Base-by-base conservation (phyloP, 2,329 filamentous ascomycete species). In the Verruconis gallopava region DNA sequence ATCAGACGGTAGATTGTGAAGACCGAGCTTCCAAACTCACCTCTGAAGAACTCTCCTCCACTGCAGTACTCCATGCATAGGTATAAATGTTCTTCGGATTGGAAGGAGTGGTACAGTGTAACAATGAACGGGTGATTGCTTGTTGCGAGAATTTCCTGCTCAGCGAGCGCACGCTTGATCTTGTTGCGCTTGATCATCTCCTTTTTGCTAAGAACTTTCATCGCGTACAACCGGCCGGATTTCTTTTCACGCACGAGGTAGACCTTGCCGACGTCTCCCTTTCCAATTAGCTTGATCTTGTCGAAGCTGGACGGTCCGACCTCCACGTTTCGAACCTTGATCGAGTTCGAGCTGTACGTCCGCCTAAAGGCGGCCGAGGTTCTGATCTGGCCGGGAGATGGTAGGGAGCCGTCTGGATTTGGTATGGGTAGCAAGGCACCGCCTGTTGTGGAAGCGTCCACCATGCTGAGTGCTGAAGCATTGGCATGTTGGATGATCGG, bases 151-250 rank as follows among this genome's bases (percentile, higher is more conserved):
- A 98, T 98, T 62, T 98, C 91, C 60, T 96, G 91, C 65, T 98
- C 91, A 28, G 91, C 91, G 51, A 98, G 71, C 12, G 91, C 91
- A 57, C 91, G 79, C 73, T 98, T 98, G 67, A 98, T 98, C 73
- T 98, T 98, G 71, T 98, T 98, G 45, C 91, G 82, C 69, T 98
- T 98, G 64, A 98, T 98, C 91, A 98, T 98, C 64, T 98, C 91
- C 70, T 96, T 95, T 66, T 98, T 98, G 72, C 88, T 96, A 62
- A 98, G 61, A 4, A 98, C 91, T 67, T 98, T 98, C 91, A 98
- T 98, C 42, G 91, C 91, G 64, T 96, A 98, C 40, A 98, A 66
- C 50, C 91, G 75, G 52, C 79, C 80, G 55, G 88, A 94, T 74
- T 96, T 96, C 76, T 98, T 98, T 64, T 98, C 91, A 51, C 86